Evolutionary conservation across 106 monocot genomes (phyloP), one percentile per base, ranked within the genome.

Genomic region (Dioscorea alata): DNA sequence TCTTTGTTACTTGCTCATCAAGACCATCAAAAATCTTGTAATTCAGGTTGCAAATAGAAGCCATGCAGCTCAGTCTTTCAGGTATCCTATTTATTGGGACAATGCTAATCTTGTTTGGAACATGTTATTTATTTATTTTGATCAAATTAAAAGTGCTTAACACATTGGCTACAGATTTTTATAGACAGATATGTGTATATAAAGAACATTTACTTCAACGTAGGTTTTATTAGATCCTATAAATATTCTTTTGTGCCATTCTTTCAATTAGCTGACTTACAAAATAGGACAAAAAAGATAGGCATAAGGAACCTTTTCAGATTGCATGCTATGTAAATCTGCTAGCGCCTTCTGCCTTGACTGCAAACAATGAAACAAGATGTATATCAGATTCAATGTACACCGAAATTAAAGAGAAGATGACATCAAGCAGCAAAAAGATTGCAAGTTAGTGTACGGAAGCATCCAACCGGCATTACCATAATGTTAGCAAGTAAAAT

Each of bases 281-380:
- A 21, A 60, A 60, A 60, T 28, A 54, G 9, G 54, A 5, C 5
- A 6, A 62, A 32, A 33, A 9, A 62, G 13, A 31, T 61, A 33
- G 7, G 61, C 4, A 19, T 1, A 2, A n/a, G 10, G 24, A 42
- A 64, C 64, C 34, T 64, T 64, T 18, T 42, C 72, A 25, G 56
- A 34, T 69, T 76, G 76, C 76, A 81, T 69, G 58, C 58, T 72
- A 6, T 81, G 81, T 33, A 81, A 51, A 57, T 81, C 76, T 33
- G 69, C 62, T 16, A 81, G 72, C 59, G 81, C 81, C 70, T 81
- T 81, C 33, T 81, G 81, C 50, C 81, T 72, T 63, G 81, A 81
- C 81, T 81, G 73, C 60, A 60, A 34, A n/a, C 7, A 69, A 56
- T 9, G 69, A 69, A 69, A 54, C 28, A 28, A 16, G 5, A 54